Conservation (phyloP, 2,329 filamentous ascomycete species). For the Acrocalymma vagum region DNA sequence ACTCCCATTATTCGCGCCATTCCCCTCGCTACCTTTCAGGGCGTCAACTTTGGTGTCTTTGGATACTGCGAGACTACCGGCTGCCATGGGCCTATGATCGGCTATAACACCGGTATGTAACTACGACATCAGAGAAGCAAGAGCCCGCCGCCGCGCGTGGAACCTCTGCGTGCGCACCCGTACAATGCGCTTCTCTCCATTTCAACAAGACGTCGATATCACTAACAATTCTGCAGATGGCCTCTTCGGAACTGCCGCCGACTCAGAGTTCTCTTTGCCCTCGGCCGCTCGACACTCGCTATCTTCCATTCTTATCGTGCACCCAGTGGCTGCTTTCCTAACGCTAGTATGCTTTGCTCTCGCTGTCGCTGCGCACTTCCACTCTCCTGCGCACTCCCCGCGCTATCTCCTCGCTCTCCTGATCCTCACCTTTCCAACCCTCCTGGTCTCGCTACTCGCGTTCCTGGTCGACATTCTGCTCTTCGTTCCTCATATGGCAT, state of each 20-base stretch:
- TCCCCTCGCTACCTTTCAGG: slow-evolving; percentile 78
- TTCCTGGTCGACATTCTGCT: slow-evolving; percentile 94
- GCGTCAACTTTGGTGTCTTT: slow-evolving; percentile 89
- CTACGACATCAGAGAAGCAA: slow-evolving; percentile 3
- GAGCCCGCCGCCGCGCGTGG: too few species aligned
- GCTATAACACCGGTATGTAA: slow-evolving; percentile 82
- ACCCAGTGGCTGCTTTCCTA: slow-evolving; percentile 87
- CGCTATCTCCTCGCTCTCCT: slow-evolving; percentile 86
- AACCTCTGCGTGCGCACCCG: too few species aligned
- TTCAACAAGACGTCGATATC: neutral
- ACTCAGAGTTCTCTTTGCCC: slow-evolving; percentile 66
- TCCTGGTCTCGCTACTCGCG: slow-evolving; percentile 82
- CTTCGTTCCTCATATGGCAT: slow-evolving; percentile 91
- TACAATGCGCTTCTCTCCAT: too few species aligned
- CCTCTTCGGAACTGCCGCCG: slow-evolving; percentile 55
- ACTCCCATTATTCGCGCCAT: slow-evolving; percentile 88
- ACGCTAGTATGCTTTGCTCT: slow-evolving; percentile 86
- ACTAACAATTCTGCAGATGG: slow-evolving; percentile 50
- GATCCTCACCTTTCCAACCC: slow-evolving; percentile 84
- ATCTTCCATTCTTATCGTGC: slow-evolving; percentile 90
- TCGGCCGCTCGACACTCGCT: slow-evolving; percentile 74
- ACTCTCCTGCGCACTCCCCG: slow-evolving; percentile 86
- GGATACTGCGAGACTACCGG: slow-evolving; percentile 75
- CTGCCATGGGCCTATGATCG: slow-evolving; percentile 80
- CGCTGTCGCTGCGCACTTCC: slow-evolving; percentile 83